These are phyloP conservation scores for Grosmannia huntii DNA, from an alignment of 2,329 filamentous ascomycete genomes.

Conservation along the genomic window DNA sequence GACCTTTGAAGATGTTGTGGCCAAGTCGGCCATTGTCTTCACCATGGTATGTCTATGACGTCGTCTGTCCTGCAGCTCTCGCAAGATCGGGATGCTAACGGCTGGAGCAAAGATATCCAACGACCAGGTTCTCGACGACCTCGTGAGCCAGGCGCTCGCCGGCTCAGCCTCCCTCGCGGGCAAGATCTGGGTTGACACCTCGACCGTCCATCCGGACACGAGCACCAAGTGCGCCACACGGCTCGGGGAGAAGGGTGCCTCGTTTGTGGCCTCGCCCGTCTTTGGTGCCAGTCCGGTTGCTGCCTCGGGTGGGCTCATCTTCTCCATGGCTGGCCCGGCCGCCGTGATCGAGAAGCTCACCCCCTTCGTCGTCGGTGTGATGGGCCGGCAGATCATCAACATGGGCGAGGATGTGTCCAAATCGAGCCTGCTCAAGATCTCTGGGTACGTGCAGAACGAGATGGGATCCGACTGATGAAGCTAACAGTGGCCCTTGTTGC, in stretches of 20 bases:
- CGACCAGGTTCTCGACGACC: slow-evolving; percentile 1
- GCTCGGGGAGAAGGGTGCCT: neutral
- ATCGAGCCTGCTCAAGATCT: slow-evolving; percentile 6
- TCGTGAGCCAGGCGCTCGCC: neutral
- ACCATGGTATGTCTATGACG: neutral
- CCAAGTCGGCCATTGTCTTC: slow-evolving; percentile 2
- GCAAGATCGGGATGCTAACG: neutral
- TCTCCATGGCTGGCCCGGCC: neutral
- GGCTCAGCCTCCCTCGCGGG: neutral
- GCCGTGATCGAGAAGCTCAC: neutral
- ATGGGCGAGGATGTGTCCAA: slow-evolving; percentile 4
- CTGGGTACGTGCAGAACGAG: neutral
- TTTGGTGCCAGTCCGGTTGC: slow-evolving; percentile 2
- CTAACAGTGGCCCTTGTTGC: neutral
- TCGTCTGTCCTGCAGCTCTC: neutral
- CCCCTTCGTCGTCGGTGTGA: slow-evolving; percentile 1
- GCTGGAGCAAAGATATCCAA: neutral
- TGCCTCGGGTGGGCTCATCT: neutral
- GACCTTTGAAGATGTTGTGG: neutral
- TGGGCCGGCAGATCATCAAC: slow-evolving; percentile 1
- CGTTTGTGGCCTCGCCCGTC: slow-evolving; percentile 4
- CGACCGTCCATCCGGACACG: slow-evolving; percentile 4
- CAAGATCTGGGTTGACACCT: slow-evolving; percentile 4
- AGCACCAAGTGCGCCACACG: neutral
- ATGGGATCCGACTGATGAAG: too few species aligned